Evolutionary conservation across 805 yeast genomes (phyloP).

Genomic region (Candida tallmaniae): DNA sequence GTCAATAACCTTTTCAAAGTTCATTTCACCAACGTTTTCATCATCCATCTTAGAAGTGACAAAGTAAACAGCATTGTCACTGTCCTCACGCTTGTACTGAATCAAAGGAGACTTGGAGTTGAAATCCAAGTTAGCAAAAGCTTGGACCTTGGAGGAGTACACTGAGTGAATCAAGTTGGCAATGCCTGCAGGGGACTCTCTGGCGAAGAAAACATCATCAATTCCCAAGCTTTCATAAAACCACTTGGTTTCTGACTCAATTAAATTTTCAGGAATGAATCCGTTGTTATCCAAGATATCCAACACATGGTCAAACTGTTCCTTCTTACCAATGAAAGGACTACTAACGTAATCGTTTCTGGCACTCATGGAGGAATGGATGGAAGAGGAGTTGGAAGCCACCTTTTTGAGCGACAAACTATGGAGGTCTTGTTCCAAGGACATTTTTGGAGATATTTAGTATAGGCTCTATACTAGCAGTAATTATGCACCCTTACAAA

Average conservation of each 20-base stretch:
- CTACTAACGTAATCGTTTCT: constrained; percentile 66
- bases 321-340: constrained; percentile 74
- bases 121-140: constrained; percentile 37
- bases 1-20: constrained; percentile 74
- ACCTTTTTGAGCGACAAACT: constrained; percentile 20
- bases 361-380: constrained; percentile 16
- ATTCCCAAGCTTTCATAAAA: constrained; percentile 84
- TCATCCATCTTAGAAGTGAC: constrained; percentile 44
- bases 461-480: too few species aligned
- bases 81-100: constrained; percentile 73
- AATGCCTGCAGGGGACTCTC: constrained; percentile 75
- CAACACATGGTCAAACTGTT: constrained; percentile 76
- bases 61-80: constrained; percentile 87
- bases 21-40: constrained; percentile 1
- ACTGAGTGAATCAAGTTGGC: constrained; percentile 82
- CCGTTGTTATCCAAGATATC: constrained; percentile 79
- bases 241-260: constrained; percentile 85
- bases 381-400: constrained; percentile 27
- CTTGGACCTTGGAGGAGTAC: constrained; percentile 90
- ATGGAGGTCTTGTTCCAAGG: constrained; percentile 11
- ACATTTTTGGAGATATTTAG: constrained; percentile 8
- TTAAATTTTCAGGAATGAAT: constrained; percentile 80
- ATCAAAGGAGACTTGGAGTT: constrained; percentile 46
- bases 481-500: too few species aligned
- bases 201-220: constrained; percentile 87